phyloP scores from a whole-genome alignment of 768 basidiomycete genomes.

The Boletus rubescentipes region DNA sequence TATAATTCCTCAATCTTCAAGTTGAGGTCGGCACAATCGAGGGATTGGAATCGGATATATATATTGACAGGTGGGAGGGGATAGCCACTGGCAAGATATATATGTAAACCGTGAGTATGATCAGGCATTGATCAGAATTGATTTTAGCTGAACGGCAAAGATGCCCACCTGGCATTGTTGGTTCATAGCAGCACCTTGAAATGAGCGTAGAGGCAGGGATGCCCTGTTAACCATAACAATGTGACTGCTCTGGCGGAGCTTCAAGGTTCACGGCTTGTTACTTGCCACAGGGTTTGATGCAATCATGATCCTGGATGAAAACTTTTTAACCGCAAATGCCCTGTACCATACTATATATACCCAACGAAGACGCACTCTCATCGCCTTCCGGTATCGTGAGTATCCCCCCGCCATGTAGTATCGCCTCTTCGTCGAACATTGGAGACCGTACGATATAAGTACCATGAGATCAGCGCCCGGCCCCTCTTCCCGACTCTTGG shows the following conservation, averaged over 20 bases:
- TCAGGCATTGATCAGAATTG: background rate
- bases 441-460: background rate
- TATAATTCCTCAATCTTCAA: too few species aligned
- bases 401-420: background rate
- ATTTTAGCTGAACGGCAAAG: background rate
- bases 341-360: background rate
- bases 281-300: background rate
- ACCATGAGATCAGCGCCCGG: background rate
- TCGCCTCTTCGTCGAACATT: background rate
- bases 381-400: background rate
- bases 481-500: background rate
- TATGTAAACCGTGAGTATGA: background rate
- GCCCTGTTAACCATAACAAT: too few species aligned
- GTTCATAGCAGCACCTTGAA: too few species aligned
- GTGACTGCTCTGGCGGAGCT: background rate
- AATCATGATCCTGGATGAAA: background rate
- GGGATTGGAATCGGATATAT: too few species aligned
- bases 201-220: background rate
- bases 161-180: too few species aligned
- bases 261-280: background rate
- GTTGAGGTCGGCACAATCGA: too few species aligned
- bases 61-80: background rate
- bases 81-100: background rate
- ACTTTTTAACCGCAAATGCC: background rate
- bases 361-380: too few species aligned